Conservation (phyloP, 495 filamentous ascomycete genomes). For the Aspergillus incahuasiensis region DNA sequence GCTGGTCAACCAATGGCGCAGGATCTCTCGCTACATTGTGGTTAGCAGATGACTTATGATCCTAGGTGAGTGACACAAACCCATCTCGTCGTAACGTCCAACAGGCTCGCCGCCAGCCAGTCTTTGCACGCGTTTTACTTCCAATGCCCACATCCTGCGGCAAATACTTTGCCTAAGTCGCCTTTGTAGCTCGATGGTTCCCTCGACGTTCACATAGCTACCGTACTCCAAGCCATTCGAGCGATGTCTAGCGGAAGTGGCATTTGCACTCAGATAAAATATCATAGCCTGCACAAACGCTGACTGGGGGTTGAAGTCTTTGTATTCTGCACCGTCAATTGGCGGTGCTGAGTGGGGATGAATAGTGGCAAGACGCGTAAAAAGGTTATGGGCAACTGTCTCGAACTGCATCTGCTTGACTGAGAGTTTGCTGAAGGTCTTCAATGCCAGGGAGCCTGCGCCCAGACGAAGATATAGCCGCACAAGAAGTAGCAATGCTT, state of each 20-base stretch:
- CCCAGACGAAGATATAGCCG: conserved; percentile 52
- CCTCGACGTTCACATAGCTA: conserved; percentile 37
- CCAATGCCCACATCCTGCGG: conserved; percentile 39
- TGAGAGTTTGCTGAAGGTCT: conserved; percentile 49
- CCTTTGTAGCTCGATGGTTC: conserved; percentile 36
- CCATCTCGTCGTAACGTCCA: conserved; percentile 33
- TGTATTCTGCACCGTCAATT: conserved; percentile 37
- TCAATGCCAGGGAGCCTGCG: conserved; percentile 49
- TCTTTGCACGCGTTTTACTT: conserved; percentile 37
- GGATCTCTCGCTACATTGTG: conserved; percentile 26
- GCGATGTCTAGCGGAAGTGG: conserved; percentile 30
- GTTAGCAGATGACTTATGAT: conserved; percentile 1
- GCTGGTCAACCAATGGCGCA: conserved; percentile 28
- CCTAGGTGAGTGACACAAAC: conserved; percentile 19
- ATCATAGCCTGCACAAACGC: conserved; percentile 39
- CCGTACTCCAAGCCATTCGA: conserved; percentile 35
- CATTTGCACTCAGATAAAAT: conserved; percentile 35
- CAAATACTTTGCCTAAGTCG: conserved; percentile 37
- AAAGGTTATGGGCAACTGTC: conserved; percentile 53
- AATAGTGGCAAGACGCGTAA: conserved; percentile 54
- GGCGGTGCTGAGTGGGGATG: conserved; percentile 46
- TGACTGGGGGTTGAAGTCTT: conserved; percentile 41
- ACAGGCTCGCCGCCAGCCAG: conserved; percentile 37
- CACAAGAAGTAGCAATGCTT: conserved; percentile 51
- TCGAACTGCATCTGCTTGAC: conserved; percentile 60